phyloP scores from a whole-genome alignment of 1,284 basidiomycete species.

The Cutaneotrichosporon spelunceum region DNA sequence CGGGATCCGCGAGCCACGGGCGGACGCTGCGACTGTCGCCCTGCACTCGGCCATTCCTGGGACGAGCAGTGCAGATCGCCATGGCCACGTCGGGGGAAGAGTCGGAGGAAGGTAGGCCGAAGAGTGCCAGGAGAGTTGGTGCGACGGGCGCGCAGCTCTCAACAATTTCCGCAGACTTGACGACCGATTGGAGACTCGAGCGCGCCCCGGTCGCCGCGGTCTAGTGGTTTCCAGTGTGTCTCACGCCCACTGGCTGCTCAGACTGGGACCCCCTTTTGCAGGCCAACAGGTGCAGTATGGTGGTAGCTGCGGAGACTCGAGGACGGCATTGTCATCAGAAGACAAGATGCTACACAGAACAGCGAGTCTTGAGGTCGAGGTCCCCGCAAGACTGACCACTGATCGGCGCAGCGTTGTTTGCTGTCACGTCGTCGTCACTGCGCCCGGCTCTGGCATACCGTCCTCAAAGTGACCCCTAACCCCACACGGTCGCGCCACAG shows the following conservation, averaged over 20 bases:
- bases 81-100: neutral
- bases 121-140: no score
- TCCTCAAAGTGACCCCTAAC: neutral
- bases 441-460: neutral
- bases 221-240: no score
- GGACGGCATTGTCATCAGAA: no score
- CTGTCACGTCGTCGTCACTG: neutral
- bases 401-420: neutral
- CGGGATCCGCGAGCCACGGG: neutral
- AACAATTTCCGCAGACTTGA: no score
- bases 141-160: no score
- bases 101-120: neutral
- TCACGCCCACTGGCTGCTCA: no score
- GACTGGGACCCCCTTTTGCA: no score
- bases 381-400: neutral
- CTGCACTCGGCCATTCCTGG: neutral
- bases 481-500: neutral
- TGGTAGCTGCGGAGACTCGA: no score
- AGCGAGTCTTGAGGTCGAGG: neutral
- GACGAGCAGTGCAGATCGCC: neutral
- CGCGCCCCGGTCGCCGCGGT: neutral
- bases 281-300: no score
- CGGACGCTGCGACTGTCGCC: neutral
- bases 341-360: neutral
- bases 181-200: neutral